These are phyloP conservation scores for Tricharina praecox DNA, from an alignment of 495 filamentous ascomycete genomes.

Conservation along the genomic window DNA sequence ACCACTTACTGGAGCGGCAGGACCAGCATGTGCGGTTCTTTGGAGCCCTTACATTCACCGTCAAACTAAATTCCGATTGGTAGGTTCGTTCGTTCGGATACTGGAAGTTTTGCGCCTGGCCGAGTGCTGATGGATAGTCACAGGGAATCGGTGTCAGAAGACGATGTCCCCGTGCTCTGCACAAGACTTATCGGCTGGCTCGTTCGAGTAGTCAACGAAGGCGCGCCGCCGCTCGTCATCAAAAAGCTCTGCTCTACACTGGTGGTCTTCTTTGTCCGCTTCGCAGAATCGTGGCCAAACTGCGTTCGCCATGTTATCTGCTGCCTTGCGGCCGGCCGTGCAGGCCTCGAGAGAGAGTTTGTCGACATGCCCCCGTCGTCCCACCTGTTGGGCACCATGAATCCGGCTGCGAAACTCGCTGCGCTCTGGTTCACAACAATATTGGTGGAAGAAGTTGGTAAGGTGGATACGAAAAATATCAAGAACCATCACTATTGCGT, in stretches of 20 bases:
- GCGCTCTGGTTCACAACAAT: slow-evolving; percentile 56
- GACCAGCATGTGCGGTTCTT: slow-evolving; percentile 71
- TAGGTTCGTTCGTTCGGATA: slow-evolving; percentile 25
- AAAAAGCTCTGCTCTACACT: slow-evolving; percentile 73
- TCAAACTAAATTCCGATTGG: slow-evolving; percentile 80
- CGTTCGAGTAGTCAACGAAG: slow-evolving; percentile 40
- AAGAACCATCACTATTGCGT: slow-evolving; percentile 38
- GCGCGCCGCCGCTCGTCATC: slow-evolving; percentile 47
- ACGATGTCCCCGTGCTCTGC: slow-evolving; percentile 47
- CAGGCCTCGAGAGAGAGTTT: slow-evolving; percentile 33
- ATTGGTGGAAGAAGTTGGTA: slow-evolving; percentile 60
- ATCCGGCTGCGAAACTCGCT: slow-evolving; percentile 37
- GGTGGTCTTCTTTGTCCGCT: slow-evolving; percentile 60
- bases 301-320: slow-evolving; percentile 53
- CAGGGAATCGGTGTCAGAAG: slow-evolving; percentile 44
- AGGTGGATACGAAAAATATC: slow-evolving; percentile 40
- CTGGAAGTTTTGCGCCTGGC: background rate
- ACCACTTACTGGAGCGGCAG: slow-evolving; percentile 46
- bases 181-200: slow-evolving; percentile 52
- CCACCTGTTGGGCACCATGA: slow-evolving; percentile 39
- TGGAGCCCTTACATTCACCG: slow-evolving; percentile 80
- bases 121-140: no score
- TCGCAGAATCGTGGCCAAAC: slow-evolving; percentile 47
- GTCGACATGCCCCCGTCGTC: slow-evolving; percentile 36
- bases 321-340: slow-evolving; percentile 39